Evolutionary conservation across 2,329 filamentous ascomycete species (phyloP).

Genomic region (Cladophialophora carrionii): DNA sequence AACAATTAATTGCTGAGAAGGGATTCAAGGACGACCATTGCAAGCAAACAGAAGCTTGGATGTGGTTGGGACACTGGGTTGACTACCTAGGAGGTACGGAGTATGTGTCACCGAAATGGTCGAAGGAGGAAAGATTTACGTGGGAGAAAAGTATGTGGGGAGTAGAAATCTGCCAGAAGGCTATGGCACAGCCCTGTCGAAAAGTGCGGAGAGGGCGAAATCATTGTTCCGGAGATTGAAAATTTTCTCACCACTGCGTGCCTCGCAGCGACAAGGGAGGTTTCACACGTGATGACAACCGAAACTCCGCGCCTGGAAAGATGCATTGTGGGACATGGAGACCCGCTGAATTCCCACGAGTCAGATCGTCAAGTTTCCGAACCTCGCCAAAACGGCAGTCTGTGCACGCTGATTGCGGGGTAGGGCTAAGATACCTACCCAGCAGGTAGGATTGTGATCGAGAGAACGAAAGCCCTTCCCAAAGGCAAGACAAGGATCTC

Average conservation of each 20-base stretch:
- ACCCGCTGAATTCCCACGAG: conserved; percentile 18
- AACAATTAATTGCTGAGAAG: conserved; percentile 19
- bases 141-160: conserved; percentile 23
- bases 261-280: not conserved
- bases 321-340: conserved; percentile 5
- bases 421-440: conserved; percentile 32
- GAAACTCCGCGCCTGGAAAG: conserved; percentile 9
- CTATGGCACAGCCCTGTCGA: conserved; percentile 15
- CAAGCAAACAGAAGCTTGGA: conserved; percentile 20
- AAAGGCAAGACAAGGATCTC: not conserved
- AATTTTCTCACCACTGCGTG: not conserved
- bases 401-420: conserved; percentile 25
- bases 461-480: too few species aligned
- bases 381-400: conserved; percentile 11
- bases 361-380: conserved; percentile 12
- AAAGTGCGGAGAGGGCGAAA: conserved; percentile 19
- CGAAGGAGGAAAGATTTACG: conserved; percentile 26
- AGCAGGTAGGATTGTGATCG: not conserved
- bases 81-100: too few species aligned
- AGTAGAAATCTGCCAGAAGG: conserved; percentile 18
- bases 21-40: conserved; percentile 1
- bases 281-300: not conserved
- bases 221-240: conserved; percentile 12
- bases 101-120: conserved; percentile 29
- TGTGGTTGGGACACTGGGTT: conserved; percentile 7